Evolutionary conservation across 179 eudicot genomes (phyloP), one percentile per base, ranked within the genome.

Genomic region (Beta lomatogona): DNA sequence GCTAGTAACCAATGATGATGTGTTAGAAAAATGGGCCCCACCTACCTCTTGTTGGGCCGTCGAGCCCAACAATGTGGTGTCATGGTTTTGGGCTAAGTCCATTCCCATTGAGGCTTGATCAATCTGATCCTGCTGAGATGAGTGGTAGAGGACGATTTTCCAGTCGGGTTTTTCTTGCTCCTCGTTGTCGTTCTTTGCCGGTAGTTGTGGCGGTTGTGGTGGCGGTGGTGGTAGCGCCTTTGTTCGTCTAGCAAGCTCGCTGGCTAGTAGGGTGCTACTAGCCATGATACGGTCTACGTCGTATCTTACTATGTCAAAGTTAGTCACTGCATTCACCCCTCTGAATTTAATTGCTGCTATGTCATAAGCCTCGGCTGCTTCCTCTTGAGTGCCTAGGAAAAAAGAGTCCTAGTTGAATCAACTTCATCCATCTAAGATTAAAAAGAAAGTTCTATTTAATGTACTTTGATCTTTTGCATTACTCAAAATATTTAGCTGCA

Each of bases 341-440:
- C 94, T 89, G 68, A 91, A 91, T 59, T 87, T 91, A 14, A 91
- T 91, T 0, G 94, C 94, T 0, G 94, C 94, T 7, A 91, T 82
- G 78, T 91, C 94, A 67, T 91, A 91, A 9, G 94, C 94, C 90
- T 91, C 94, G n/a, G 94, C 94, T 18, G 94, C 94, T 74, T 91
- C 94, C 88, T 91, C 94, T 82, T 91, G 94, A 54, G 94, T 89
- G 67, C 90, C 94, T 91, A 79, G 44, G 52, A 19, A 13, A 15
- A 71, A 1, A 31, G 36, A 60, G 41, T 44, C 67, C 36, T 55
- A 55, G 46, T 83, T 53, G 65, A 36, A 57, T 78, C 53, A 78
- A 36, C n/a, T 50, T 63, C 72, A 74, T 41, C 21, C 58, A 67
- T 64, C 52, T 31, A 9, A 80, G 66, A 31, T 16, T 25, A 25